Base-by-base conservation (phyloP, 2,329 filamentous ascomycete genomes). In the Truncatella angustata region DNA sequence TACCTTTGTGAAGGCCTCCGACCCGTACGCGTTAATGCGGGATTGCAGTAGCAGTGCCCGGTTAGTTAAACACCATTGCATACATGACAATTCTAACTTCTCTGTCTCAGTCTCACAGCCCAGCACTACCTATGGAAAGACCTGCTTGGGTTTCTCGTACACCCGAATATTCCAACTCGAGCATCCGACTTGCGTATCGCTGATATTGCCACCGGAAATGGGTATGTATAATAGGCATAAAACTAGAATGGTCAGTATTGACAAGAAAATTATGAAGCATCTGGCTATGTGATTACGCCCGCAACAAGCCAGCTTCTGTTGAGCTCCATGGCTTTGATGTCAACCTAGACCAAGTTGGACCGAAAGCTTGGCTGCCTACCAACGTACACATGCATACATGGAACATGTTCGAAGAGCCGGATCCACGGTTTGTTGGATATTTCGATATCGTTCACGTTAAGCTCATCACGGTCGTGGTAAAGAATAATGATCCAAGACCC, bases 291-390 rank as follows among this genome's bases (percentile, higher is more conserved):
- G 52, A 58, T 36, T 24, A 51, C 5, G 47, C 52, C 0, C 18
- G 36, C 11, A 36, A 37, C 20, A 40, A 40, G 21, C 54, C 50
- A 3, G 4, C 16, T 2, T 49, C 51, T 1, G 28, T 24, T 34
- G 53, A 56, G 39, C 21, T 56, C n/a, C 51, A 57, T 35, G 53
- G 56, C 16, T 55, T 58, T 12, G 56, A 59, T 12, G 54, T 58
- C 26, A 55, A 49, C 43, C 30, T 56, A n/a, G 57, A 59, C 44
- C 56, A 59, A 30, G 49, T 51, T 34, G 39, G 51, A 9, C 56
- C 50, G 11, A 50, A 37, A n/a, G 16, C 43, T 2, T 56, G 52
- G 56, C 26, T 54, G 23, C 56, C 51, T 4, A 18, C 51, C 4
- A 59, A 58, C 32, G 51, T 58, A 37, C 49, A 40, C 16, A 56